A percentile compares a stretch with the other conserved stretches of the same genome.
These are phyloP conservation scores for Iberis pinnata DNA, from an alignment of 345 rosid species.

Conservation along the genomic window DNA sequence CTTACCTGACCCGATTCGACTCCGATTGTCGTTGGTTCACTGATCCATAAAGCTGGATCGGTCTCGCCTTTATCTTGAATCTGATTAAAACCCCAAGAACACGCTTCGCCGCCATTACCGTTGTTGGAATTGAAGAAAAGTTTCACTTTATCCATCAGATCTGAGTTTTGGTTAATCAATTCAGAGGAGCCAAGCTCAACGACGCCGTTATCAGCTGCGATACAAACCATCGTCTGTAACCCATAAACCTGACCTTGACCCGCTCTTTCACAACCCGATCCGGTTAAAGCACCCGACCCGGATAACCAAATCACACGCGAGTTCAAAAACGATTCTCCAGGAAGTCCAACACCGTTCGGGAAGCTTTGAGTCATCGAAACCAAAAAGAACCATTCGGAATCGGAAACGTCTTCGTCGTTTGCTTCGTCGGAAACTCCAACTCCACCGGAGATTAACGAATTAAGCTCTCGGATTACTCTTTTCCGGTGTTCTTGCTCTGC, in stretches of 20 bases:
- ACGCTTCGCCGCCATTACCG: constrained; percentile 65
- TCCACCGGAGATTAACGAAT: constrained; percentile 76
- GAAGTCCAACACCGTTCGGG: constrained; percentile 61
- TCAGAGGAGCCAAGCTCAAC: constrained; percentile 93
- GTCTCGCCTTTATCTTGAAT: constrained; percentile 75
- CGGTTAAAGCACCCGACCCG: constrained; percentile 54
- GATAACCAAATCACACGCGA: constrained; percentile 65
- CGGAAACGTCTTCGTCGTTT: constrained; percentile 90
- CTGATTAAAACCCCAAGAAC: constrained; percentile 46
- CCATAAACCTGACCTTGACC: constrained; percentile 75
- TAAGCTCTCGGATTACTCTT: constrained; percentile 77
- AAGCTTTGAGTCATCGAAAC: constrained; percentile 96
- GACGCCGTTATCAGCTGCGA: constrained; percentile 80
- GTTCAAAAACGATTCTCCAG: constrained; percentile 60
- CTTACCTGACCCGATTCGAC: constrained; percentile 27
- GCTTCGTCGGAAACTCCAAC: constrained; percentile 38
- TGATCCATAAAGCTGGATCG: constrained; percentile 80
- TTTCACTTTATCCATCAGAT: constrained; percentile 80
- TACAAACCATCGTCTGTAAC: constrained; percentile 75
- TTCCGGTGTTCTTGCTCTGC: constrained; percentile 88
- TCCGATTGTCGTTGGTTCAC: constrained; percentile 42
- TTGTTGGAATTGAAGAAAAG: constrained; percentile 52
- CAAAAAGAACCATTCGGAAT: constrained; percentile 95
- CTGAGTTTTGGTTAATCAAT: constrained; percentile 55
- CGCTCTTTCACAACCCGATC: constrained; percentile 68